Conservation (phyloP, 2,329 filamentous ascomycete species). For the Aspergillus piperis region DNA sequence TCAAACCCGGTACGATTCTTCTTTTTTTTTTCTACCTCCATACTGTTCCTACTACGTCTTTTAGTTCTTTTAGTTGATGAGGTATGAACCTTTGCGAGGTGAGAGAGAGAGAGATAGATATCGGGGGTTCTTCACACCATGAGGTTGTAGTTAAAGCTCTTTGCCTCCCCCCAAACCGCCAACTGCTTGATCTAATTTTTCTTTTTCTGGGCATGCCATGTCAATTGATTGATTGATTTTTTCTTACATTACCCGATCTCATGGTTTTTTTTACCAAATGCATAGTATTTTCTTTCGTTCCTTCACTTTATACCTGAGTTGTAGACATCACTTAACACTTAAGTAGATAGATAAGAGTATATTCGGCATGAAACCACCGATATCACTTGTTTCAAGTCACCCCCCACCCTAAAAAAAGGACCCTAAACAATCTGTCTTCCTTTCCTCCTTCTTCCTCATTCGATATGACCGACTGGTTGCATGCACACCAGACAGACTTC, state of each 20-base stretch:
- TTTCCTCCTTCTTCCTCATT: no score
- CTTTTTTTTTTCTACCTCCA: neutral
- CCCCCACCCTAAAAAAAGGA: no score
- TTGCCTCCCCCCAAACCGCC: neutral
- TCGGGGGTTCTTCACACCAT: no score
- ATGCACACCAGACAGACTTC: no score
- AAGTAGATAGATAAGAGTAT: no score
- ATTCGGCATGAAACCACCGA: no score
- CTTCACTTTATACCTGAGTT: no score
- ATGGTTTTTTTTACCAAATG: neutral
- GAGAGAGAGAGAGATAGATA: neutral
- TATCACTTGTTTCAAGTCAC: no score
- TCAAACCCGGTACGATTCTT: neutral
- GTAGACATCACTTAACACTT: no score
- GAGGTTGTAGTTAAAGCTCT: neutral
- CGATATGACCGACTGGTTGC: no score
- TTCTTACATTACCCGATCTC: neutral
- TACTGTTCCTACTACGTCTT: neutral
- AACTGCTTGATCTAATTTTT: neutral
- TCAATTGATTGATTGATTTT: neutral
- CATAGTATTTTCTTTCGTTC: neutral
- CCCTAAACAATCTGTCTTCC: no score
- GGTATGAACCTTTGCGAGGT: neutral
- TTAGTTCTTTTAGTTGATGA: neutral
- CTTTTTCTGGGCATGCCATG: conserved; percentile 4